These are phyloP conservation scores for Cryptosporidium parvum DNA, from an alignment of 169 alveolate species.

Conservation along the genomic window DNA sequence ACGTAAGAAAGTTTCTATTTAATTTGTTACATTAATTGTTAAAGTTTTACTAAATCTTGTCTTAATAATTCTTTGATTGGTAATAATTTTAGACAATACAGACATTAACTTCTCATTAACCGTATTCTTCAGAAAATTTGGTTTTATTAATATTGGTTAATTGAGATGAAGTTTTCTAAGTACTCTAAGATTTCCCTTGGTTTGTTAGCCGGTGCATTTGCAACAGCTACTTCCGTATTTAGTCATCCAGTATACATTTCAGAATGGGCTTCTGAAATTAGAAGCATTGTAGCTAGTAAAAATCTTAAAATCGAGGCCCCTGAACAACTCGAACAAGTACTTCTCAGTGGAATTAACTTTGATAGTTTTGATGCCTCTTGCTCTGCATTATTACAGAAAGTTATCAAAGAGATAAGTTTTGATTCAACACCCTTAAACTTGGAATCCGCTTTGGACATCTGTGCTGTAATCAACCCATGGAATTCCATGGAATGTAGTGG, in stretches of 20 bases:
- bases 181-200: not conserved
- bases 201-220: not conserved
- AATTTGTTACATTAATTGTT: no score
- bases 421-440: not conserved
- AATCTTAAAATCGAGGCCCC: not conserved
- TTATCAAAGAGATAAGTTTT: not conserved
- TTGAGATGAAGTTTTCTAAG: not conserved
- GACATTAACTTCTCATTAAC: not conserved
- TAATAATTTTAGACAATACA: not conserved
- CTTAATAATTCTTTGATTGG: not conserved
- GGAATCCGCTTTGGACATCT: conserved; percentile 45
- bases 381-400: not conserved
- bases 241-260: not conserved
- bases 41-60: no score
- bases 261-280: conserved; percentile 17
- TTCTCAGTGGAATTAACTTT: not conserved
- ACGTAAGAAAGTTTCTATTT: no score
- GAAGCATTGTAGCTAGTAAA: not conserved
- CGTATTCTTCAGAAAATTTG: no score
- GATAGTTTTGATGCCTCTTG: conserved; percentile 33
- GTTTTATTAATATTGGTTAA: not conserved
- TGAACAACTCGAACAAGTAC: not conserved
- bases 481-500: conserved; percentile 75
- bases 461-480: conserved; percentile 60
- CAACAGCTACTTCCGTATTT: not conserved